These are phyloP conservation scores for Rhodotorula sp. DNA, from an alignment of 1,284 basidiomycete species.

Conservation along the genomic window DNA sequence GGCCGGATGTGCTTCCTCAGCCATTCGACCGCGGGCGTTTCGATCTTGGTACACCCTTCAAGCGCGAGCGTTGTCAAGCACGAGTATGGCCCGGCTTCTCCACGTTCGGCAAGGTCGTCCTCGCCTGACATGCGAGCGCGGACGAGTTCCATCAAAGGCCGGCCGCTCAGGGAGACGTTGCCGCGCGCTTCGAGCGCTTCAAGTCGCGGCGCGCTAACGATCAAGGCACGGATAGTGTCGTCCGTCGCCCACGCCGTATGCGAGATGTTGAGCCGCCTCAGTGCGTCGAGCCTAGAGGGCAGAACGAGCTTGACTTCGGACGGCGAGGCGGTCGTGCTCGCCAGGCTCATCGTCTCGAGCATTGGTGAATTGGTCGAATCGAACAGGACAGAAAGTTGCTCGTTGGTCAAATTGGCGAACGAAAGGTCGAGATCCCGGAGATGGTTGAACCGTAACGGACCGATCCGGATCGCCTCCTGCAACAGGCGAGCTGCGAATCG, in stretches of 20 bases:
- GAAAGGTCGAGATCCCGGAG: slow-evolving; percentile 23
- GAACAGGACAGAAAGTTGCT: slow-evolving; percentile 19
- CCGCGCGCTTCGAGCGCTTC: slow-evolving; percentile 18
- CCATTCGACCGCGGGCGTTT: slow-evolving; percentile 34
- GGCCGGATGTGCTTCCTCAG: slow-evolving; percentile 24
- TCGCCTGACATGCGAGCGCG: not conserved
- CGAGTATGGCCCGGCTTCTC: slow-evolving; percentile 4
- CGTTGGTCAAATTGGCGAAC: slow-evolving; percentile 12
- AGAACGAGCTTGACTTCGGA: slow-evolving; percentile 6
- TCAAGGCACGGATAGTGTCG: slow-evolving; percentile 7
- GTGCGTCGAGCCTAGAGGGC: slow-evolving; percentile 8
- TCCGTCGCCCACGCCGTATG: slow-evolving; percentile 33
- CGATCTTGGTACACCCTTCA: slow-evolving; percentile 33
- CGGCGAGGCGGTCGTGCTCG: slow-evolving; percentile 14
- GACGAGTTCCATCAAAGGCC: slow-evolving; percentile 36
- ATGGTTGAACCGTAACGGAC: slow-evolving; percentile 8
- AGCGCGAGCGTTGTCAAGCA: slow-evolving; percentile 13
- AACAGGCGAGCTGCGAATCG: slow-evolving; percentile 14
- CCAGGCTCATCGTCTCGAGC: slow-evolving; percentile 17
- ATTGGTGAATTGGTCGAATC: slow-evolving; percentile 16
- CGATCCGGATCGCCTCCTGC: slow-evolving; percentile 12
- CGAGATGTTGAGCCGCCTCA: slow-evolving; percentile 18
- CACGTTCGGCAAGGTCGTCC: not conserved
- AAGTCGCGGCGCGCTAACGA: slow-evolving; percentile 4
- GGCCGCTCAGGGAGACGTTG: slow-evolving; percentile 21